A percentile compares a stretch with the other conserved stretches of the same genome.
Conservation (phyloP, 2,329 filamentous ascomycete species). For the Aspergillus thermomutatus region DNA sequence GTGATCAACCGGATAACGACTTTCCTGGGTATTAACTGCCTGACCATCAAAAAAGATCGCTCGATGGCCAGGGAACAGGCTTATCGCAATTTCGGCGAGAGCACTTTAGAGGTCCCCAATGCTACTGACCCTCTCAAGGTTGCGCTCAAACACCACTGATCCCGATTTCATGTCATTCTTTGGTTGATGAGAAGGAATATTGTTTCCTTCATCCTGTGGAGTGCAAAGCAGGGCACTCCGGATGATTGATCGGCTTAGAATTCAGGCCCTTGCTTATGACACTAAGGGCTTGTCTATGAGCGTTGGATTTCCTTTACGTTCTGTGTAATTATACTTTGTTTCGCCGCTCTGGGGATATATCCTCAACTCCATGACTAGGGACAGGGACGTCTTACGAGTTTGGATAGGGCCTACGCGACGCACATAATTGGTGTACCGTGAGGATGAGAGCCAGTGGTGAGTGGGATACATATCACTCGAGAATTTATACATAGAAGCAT, state of each 20-base stretch:
- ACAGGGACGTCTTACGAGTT: not conserved
- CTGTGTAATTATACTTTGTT: not conserved
- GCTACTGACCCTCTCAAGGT: conserved; percentile 3
- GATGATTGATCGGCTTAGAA: not conserved
- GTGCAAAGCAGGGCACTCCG: not conserved
- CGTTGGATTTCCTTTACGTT: not conserved
- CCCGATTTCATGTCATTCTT: not conserved
- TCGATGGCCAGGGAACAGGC: conserved; percentile 31
- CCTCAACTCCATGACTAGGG: not conserved
- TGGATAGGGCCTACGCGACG: conserved; percentile 9
- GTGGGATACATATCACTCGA: not conserved
- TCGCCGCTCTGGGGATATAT: not conserved
- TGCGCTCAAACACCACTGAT: conserved; percentile 18
- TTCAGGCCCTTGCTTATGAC: not conserved
- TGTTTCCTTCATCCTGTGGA: not conserved
- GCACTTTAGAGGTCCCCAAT: conserved; percentile 5
- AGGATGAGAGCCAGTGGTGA: not conserved
- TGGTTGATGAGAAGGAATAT: not conserved
- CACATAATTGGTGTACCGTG: not conserved
- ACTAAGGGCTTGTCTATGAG: not conserved
- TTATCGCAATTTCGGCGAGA: conserved; percentile 35
- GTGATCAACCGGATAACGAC: conserved; percentile 89
- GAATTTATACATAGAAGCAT: conserved; percentile 15
- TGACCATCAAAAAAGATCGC: conserved; percentile 65
- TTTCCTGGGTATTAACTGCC: conserved; percentile 88